A percentile compares a stretch with the other conserved stretches of the same genome.
Conservation (phyloP, 1,139 yeast species). For the Blastobotrys persicus region DNA sequence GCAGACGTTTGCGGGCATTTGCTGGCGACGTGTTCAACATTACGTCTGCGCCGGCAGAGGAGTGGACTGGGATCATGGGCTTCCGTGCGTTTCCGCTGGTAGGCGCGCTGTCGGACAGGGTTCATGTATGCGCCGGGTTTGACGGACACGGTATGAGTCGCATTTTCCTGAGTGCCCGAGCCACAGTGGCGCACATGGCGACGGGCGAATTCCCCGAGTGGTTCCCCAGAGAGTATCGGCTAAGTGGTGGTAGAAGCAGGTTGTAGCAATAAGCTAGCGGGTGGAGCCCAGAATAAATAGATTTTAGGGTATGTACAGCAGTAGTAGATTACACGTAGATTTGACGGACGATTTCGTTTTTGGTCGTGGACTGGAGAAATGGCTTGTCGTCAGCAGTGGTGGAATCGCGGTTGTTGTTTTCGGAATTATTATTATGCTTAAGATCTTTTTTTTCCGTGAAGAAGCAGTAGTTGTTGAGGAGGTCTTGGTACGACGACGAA, state of each 20-base stretch:
- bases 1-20: not conserved
- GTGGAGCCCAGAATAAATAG: not conserved
- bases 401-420: not conserved
- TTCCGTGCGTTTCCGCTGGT: slow-evolving; percentile 40
- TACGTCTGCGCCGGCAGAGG: slow-evolving; percentile 23
- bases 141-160: slow-evolving; percentile 52
- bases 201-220: slow-evolving; percentile 25
- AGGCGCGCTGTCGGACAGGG: slow-evolving; percentile 31
- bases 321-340: slow-evolving; percentile 3
- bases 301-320: not conserved
- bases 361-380: not conserved
- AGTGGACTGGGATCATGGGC: slow-evolving; percentile 47
- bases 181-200: slow-evolving; percentile 24
- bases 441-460: slow-evolving; percentile 35
- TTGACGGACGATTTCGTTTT: slow-evolving; percentile 6
- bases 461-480: slow-evolving; percentile 73
- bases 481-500: slow-evolving; percentile 63
- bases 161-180: slow-evolving; percentile 35
- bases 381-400: not conserved
- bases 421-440: too few relatives aligned
- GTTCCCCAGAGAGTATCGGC: slow-evolving; percentile 25
- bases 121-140: slow-evolving; percentile 44
- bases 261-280: not conserved
- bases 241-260: too few relatives aligned
- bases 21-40: slow-evolving; percentile 24